Evolutionary conservation across 2,329 filamentous ascomycete species (phyloP), one percentile per base, ranked within the genome.

Genomic region (Chaetomiaceae sp.): DNA sequence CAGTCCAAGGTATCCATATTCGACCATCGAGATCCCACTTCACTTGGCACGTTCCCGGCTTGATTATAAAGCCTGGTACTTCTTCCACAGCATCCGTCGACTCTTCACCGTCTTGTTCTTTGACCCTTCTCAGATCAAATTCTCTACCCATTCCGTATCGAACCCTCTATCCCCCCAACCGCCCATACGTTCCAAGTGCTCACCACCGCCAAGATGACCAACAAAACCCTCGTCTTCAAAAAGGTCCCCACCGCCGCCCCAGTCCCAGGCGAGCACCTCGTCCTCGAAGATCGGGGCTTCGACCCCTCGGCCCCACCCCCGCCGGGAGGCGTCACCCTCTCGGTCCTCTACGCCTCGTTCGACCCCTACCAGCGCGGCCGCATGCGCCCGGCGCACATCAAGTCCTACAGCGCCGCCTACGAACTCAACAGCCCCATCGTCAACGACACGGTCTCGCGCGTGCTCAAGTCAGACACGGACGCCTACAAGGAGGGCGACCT

Each of bases 341-440:
- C 89, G 72, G 80, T 86, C 62, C 79, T 86, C 64, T 89, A 87
- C 69, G 76, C 84, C 59, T 91, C 87, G 36, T 86, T 86, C 72
- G 90, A 95, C 69, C 90, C 90, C 2, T 95, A 95, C 74, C 82
- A 88, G 75, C 86, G 90, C 53, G 87, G 86, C 56, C 81, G 82
- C 61, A 91, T 95, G 87, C 84, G 89, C 43, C 70, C 76, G 43
- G 66, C 86, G 6, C 68, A 74, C 32, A 63, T 72, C 66, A 82
- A 86, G 71, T 90, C 87, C 9, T 94, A 90, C 74, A 67, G 75
- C 20, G 75, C 84, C 1, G 69, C 85, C 2, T 89, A 84, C 64
- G 66, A 75, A 14, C 68, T 88, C 42, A 76, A 77, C 66, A 70
- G 80, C 61, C 81, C 88, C 58, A 79, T 95, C 58, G 72, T 71